Base-by-base conservation (phyloP, 495 filamentous ascomycete genomes). In the Emericellopsis terricola region DNA sequence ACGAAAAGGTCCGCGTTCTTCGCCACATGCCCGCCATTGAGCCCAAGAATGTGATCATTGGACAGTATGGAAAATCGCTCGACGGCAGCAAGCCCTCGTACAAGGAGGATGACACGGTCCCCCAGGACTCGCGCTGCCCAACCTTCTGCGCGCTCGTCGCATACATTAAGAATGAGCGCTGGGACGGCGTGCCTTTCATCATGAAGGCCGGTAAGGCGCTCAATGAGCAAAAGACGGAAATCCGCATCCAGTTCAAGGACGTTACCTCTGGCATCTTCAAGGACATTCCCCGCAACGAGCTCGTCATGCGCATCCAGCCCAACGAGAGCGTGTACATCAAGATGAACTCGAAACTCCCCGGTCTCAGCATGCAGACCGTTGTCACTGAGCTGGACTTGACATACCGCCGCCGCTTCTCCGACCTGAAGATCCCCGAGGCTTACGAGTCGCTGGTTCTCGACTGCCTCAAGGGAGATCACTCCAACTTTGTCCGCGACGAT, bases 251-350 rank as follows among this genome's bases (percentile, higher is more conserved):
- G 55, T 99, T 94, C 73, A 87, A 86, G 62, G 91, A 99, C 47
- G 89, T 99, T 35, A 96, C 91, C 15, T 93, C 85, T 18, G 91
- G 91, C 38, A 99, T 99, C 64, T 99, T 99, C 66, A 96, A 96
- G 70, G 86, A 99, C 47, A 99, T 96, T 43, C 91, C 91, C 33
- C 80, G 91, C 32, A 99, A 99, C 65, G 91, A 99, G 63, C 78
- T 99, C 37, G 91, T 99, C 46, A 94, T 99, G 62, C 84, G 91
- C 40, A 91, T 99, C 39, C 91, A 99, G 61, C 91, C 91, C 43
- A 99, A 99, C 60, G 91, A 99, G 65, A 87, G 79, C 47, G 84
- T 99, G 42, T 99, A 99, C 66, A 94, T 94, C 60, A 99, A 99
- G 76, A 99, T 96, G 91, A 99, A 99, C 76, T 94, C 86, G 8